Evolutionary conservation across 768 basidiomycete species (phyloP).

Genomic region (Boletus eberwhitei): DNA sequence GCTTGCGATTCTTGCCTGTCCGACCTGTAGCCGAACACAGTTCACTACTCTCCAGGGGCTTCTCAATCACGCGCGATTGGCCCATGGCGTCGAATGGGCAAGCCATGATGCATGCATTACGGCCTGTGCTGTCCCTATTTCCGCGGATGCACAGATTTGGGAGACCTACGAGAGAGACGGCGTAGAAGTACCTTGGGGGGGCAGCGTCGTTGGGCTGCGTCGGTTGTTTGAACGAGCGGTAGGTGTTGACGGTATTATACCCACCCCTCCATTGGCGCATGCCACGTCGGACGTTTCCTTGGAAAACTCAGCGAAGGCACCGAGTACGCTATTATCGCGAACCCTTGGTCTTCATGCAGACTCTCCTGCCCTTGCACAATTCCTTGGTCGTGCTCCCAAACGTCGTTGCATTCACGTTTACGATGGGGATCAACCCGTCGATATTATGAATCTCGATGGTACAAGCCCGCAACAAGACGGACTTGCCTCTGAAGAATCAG

Average conservation of each 20-base stretch:
- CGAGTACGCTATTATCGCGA: constrained; percentile 41
- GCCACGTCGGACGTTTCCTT: background rate
- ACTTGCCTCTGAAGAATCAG: background rate
- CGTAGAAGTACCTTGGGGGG: constrained; percentile 32
- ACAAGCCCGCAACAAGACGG: background rate
- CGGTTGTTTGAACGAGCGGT: constrained; percentile 51
- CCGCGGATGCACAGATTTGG: constrained; percentile 31
- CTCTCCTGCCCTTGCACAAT: constrained; percentile 48
- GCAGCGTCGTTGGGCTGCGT: constrained; percentile 42
- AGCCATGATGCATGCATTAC: constrained; percentile 52
- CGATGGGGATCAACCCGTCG: constrained; percentile 32
- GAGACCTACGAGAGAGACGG: constrained; percentile 40
- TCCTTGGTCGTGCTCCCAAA: constrained; percentile 44
- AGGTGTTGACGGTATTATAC: constrained; percentile 31
- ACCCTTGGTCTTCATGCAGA: constrained; percentile 51
- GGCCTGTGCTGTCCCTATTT: constrained; percentile 39
- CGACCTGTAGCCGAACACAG: constrained; percentile 43
- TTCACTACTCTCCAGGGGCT: constrained; percentile 52
- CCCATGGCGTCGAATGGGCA: constrained; percentile 45
- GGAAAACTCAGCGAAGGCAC: constrained; percentile 9
- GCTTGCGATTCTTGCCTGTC: constrained; percentile 38
- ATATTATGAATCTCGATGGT: constrained; percentile 29
- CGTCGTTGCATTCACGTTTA: constrained; percentile 40
- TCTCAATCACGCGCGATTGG: constrained; percentile 50
- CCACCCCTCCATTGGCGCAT: constrained; percentile 4